Conservation (phyloP, 2,329 filamentous ascomycete genomes). For the Pseudogymnoascus sp. region DNA sequence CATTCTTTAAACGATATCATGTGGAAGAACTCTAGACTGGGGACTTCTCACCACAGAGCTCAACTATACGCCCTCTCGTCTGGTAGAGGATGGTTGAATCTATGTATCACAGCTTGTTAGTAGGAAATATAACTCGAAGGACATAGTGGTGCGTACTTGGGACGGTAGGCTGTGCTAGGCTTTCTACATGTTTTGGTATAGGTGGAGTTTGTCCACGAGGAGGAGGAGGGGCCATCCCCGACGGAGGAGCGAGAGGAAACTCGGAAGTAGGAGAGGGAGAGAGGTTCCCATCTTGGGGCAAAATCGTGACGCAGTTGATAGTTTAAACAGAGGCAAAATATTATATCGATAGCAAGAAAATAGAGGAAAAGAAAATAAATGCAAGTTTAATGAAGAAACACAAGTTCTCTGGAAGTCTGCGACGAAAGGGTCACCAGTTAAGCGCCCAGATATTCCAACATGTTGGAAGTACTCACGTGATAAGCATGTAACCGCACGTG, state of each 20-base stretch:
- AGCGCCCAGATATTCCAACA: background rate
- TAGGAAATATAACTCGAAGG: too few relatives aligned
- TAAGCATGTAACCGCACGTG: background rate
- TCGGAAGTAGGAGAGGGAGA: background rate
- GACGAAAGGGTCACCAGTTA: background rate
- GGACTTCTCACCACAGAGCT: too few relatives aligned
- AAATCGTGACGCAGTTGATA: background rate
- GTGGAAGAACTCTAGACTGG: too few relatives aligned
- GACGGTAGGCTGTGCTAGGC: too few relatives aligned
- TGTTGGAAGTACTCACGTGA: background rate
- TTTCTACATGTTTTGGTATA: too few relatives aligned
- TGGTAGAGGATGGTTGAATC: too few relatives aligned
- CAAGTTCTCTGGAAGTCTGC: background rate
- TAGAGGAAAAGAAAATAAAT: background rate
- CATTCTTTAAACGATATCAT: too few relatives aligned
- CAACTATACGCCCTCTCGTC: too few relatives aligned
- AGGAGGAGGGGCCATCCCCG: background rate
- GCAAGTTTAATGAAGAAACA: background rate
- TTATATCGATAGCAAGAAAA: background rate
- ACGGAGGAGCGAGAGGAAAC: background rate
- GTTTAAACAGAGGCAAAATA: background rate
- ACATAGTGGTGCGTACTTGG: too few relatives aligned
- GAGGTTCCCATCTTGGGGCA: background rate
- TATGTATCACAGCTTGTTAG: too few relatives aligned
- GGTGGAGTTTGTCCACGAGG: too few relatives aligned